These are phyloP conservation scores for Crithidia fasciculata DNA, from an alignment of 208 protist species.

Conservation along the genomic window DNA sequence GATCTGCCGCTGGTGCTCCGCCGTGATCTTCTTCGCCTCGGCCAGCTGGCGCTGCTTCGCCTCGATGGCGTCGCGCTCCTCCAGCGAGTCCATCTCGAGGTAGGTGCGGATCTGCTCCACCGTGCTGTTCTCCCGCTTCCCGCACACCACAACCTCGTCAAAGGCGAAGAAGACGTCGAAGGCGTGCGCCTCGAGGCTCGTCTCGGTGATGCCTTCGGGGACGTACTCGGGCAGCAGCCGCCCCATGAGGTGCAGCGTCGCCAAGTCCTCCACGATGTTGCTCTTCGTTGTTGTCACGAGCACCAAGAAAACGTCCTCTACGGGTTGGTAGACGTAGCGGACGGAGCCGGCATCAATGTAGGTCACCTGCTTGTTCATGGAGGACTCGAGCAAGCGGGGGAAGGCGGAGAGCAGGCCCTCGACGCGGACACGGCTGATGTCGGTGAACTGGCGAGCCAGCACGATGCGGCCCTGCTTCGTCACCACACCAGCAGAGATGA, in stretches of 20 bases:
- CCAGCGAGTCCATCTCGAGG: constrained; percentile 97
- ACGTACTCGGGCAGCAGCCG: constrained; percentile 93
- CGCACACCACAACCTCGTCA: constrained; percentile 96
- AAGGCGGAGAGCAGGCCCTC: constrained; percentile 98
- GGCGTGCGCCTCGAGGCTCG: constrained; percentile 73
- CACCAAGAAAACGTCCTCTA: constrained; percentile 94
- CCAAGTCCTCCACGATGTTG: constrained; percentile 99
- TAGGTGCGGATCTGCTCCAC: constrained; percentile 95
- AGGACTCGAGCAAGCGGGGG: constrained; percentile 94
- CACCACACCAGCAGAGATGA: constrained; percentile 84
- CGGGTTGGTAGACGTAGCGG: constrained; percentile 98
- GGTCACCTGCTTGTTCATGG: constrained; percentile 92
- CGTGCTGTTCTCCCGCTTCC: constrained; percentile 95
- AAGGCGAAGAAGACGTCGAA: constrained; percentile 98
- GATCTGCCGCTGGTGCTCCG: constrained; percentile 83
- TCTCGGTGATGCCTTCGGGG: constrained; percentile 67
- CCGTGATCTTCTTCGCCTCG: constrained; percentile 91
- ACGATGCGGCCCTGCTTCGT: constrained; percentile 88
- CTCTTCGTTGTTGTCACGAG: constrained; percentile 95
- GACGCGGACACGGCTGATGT: constrained; percentile 95
- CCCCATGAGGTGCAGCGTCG: constrained; percentile 95
- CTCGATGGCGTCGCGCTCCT: constrained; percentile 92
- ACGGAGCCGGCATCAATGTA: constrained; percentile 97
- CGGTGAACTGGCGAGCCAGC: constrained; percentile 96
- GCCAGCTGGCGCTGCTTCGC: constrained; percentile 87